These are phyloP conservation scores for Cryoendolithus antarcticus DNA, from an alignment of 2,329 filamentous ascomycete species.

Conservation along the genomic window DNA sequence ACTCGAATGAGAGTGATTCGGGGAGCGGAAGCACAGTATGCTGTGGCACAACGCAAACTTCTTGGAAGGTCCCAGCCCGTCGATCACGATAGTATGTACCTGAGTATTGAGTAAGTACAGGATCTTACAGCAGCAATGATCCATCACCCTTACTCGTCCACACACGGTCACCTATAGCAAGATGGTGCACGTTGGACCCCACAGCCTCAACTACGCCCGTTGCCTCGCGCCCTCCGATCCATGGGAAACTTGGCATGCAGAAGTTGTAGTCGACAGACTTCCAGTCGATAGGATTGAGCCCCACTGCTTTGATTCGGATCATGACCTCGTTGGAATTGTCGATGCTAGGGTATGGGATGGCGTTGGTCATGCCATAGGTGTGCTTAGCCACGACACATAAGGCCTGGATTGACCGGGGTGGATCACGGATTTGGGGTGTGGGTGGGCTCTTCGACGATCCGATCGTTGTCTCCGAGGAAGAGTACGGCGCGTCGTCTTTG, in stretches of 20 bases:
- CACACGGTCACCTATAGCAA: constrained; percentile 1
- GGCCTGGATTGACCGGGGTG: too few species aligned
- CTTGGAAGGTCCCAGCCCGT: constrained; percentile 32
- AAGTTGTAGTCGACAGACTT: constrained; percentile 33
- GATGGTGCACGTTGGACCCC: constrained; percentile 1
- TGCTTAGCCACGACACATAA: too few species aligned
- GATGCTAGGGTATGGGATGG: too few species aligned
- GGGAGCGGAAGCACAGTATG: constrained; percentile 32
- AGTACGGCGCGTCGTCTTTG: too few species aligned
- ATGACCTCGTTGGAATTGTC: constrained; percentile 23
- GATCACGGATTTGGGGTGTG: too few species aligned
- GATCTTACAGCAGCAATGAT: too few species aligned
- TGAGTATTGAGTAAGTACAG: too few species aligned
- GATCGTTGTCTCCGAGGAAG: too few species aligned
- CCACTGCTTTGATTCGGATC: constrained; percentile 24
- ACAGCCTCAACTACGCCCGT: constrained; percentile 9
- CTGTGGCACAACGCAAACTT: constrained; percentile 29
- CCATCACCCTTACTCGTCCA: not conserved
- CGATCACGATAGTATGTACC: constrained; percentile 33
- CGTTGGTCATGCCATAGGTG: too few species aligned
- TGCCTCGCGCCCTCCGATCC: constrained; percentile 15
- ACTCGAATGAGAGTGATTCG: constrained; percentile 19
- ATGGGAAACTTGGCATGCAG: constrained; percentile 29
- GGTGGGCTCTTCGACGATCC: too few species aligned
- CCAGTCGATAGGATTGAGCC: constrained; percentile 31